Percentiles rank a stretch among this genome's conserved stretches.
Conservation (phyloP, 768 basidiomycete genomes). For the Termitomyces sp. region DNA sequence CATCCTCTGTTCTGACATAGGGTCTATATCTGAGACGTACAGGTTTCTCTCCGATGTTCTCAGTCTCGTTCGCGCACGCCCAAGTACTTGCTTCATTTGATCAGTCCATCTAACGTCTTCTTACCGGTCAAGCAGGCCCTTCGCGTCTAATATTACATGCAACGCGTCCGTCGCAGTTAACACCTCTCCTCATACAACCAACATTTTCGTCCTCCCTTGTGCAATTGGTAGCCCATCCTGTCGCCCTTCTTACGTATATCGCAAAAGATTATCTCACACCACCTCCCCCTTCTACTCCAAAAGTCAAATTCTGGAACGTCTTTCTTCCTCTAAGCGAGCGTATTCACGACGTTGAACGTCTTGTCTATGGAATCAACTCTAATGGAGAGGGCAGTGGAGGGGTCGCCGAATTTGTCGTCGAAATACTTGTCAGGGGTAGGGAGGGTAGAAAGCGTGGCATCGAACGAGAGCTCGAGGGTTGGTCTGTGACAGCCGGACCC, state of each 20-base stretch:
- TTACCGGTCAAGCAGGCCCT: constrained; percentile 27
- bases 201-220: constrained; percentile 60
- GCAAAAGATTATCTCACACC: constrained; percentile 65
- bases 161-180: constrained; percentile 40
- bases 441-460: constrained; percentile 47
- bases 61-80: constrained; percentile 35
- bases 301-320: constrained; percentile 77
- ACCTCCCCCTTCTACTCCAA: constrained; percentile 58
- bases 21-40: constrained; percentile 48
- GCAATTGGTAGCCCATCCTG: constrained; percentile 65
- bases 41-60: constrained; percentile 47
- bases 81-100: constrained; percentile 32
- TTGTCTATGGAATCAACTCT: constrained; percentile 48
- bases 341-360: constrained; percentile 47
- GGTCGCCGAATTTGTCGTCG: constrained; percentile 51
- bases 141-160: constrained; percentile 61
- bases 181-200: constrained; percentile 54
- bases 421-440: constrained; percentile 48
- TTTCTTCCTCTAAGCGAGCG: constrained; percentile 69
- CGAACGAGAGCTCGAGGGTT: constrained; percentile 63
- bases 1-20: constrained; percentile 54
- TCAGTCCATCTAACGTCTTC: constrained; percentile 1
- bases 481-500: constrained; percentile 34
- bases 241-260: constrained; percentile 62
- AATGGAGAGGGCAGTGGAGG: constrained; percentile 44